Percentiles rank a stretch among this genome's conserved stretches.
phyloP scores from a whole-genome alignment of 768 basidiomycete genomes.

The Auriscalpium microsporum region DNA sequence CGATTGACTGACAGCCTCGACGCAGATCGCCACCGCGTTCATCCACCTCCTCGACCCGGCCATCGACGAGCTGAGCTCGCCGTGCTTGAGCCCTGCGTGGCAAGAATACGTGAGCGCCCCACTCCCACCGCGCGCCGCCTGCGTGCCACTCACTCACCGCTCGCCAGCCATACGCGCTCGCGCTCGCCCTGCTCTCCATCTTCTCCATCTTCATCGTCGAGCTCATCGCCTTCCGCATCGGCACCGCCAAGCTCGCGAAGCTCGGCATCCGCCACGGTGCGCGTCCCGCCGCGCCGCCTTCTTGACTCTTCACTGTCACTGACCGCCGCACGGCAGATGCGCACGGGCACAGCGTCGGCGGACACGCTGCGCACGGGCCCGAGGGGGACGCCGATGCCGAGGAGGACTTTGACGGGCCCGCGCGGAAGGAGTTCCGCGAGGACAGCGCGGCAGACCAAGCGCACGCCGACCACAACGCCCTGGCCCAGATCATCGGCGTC shows the following conservation, averaged over 20 bases:
- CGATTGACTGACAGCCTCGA: not conserved
- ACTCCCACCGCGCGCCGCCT: not conserved
- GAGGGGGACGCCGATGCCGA: constrained; percentile 25
- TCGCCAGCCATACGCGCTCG: constrained; percentile 70
- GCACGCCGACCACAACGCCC: constrained; percentile 29
- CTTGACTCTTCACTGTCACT: not conserved
- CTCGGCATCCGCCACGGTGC: constrained; percentile 58
- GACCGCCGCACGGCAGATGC: constrained; percentile 33
- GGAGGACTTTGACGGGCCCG: constrained; percentile 2
- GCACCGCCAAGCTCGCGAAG: constrained; percentile 57
- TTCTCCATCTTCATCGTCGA: constrained; percentile 82
- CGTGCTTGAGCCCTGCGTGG: constrained; percentile 70
- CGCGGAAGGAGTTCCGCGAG: not conserved
- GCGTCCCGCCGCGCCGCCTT: constrained; percentile 11
- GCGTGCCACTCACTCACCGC: not conserved
- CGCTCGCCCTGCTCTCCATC: constrained; percentile 71
- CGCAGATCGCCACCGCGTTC: constrained; percentile 81
- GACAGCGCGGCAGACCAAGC: constrained; percentile 23
- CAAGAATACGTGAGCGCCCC: constrained; percentile 51
- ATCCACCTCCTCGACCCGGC: constrained; percentile 78
- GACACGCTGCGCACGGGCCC: constrained; percentile 65
- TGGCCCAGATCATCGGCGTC: constrained; percentile 76
- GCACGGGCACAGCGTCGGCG: constrained; percentile 55
- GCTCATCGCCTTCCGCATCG: constrained; percentile 80
- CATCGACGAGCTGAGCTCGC: constrained; percentile 56